Conservation (phyloP, 2,329 filamentous ascomycete genomes). For the Chaetomiaceae sp. region DNA sequence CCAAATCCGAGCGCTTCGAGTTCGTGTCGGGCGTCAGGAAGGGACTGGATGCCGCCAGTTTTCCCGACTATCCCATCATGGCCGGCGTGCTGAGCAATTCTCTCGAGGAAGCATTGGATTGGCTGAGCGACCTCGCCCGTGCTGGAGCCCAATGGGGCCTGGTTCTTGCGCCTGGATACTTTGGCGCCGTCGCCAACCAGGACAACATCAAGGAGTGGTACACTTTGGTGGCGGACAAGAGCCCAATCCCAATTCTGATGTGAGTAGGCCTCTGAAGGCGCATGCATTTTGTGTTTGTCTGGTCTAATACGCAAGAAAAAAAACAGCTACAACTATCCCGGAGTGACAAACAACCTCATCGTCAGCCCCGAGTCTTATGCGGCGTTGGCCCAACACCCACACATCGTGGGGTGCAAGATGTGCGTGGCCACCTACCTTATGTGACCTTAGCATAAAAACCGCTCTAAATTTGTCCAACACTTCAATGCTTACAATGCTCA, state of each 20-base stretch:
- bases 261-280: too few species aligned
- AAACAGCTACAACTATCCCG: slow-evolving; percentile 58
- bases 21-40: slow-evolving; percentile 52
- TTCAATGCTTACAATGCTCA: too few species aligned
- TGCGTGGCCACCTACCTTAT: too few species aligned
- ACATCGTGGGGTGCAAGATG: slow-evolving; percentile 66
- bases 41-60: slow-evolving; percentile 51
- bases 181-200: slow-evolving; percentile 53
- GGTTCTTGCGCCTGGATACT: slow-evolving; percentile 61
- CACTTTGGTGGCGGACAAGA: slow-evolving; percentile 54
- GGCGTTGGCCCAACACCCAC: slow-evolving; percentile 53
- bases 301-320: too few species aligned
- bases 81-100: slow-evolving; percentile 55
- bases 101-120: slow-evolving; percentile 50
- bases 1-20: slow-evolving; percentile 48
- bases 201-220: slow-evolving; percentile 58
- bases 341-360: slow-evolving; percentile 59
- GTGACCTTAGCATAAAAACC: too few species aligned
- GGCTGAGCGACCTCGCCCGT: slow-evolving; percentile 43
- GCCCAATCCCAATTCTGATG: slow-evolving; percentile 57
- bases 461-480: too few species aligned
- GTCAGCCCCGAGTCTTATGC: slow-evolving; percentile 56
- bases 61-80: slow-evolving; percentile 55
- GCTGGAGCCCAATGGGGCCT: slow-evolving; percentile 59
- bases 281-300: too few species aligned